A percentile compares a stretch with the other conserved stretches of the same genome.
Conservation (phyloP, 495 filamentous ascomycete species). For the Pyrenula massariospora region DNA sequence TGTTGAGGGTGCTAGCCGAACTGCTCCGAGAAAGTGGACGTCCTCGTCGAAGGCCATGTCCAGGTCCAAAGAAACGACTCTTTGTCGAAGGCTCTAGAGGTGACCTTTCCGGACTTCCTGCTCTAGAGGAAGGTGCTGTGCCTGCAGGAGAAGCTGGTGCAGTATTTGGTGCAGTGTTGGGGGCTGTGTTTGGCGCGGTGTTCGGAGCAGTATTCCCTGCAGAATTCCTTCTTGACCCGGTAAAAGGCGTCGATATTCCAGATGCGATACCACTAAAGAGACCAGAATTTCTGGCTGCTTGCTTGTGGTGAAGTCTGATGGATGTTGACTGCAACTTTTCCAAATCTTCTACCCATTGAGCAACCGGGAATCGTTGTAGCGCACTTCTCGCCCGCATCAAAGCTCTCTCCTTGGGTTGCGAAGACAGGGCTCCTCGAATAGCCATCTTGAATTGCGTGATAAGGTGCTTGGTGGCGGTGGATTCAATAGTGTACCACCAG, state of each 20-base stretch:
- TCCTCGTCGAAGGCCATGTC: background rate
- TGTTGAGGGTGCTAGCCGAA: background rate
- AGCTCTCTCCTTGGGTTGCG: background rate
- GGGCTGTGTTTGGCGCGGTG: background rate
- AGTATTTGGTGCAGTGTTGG: background rate
- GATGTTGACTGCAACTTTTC: slow-evolving; percentile 21
- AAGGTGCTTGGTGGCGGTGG: background rate
- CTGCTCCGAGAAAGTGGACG: background rate
- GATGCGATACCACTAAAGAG: background rate
- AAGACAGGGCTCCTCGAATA: background rate
- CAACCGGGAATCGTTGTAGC: slow-evolving; percentile 4
- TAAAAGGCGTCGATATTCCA: background rate
- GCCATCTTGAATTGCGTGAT: background rate
- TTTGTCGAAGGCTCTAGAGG: background rate
- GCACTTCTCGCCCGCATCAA: background rate
- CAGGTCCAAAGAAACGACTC: background rate
- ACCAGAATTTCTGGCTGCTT: background rate
- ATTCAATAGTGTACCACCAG: background rate
- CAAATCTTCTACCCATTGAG: slow-evolving; percentile 26
- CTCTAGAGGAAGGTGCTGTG: slow-evolving; percentile 2
- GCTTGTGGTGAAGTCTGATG: slow-evolving; percentile 14
- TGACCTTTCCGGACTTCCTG: slow-evolving; percentile 3
- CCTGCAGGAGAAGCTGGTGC: slow-evolving; percentile 2
- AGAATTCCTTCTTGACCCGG: background rate
- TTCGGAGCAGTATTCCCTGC: background rate